phyloP scores from a whole-genome alignment of 129 eudicot species.

The Escallonia herrerae region DNA sequence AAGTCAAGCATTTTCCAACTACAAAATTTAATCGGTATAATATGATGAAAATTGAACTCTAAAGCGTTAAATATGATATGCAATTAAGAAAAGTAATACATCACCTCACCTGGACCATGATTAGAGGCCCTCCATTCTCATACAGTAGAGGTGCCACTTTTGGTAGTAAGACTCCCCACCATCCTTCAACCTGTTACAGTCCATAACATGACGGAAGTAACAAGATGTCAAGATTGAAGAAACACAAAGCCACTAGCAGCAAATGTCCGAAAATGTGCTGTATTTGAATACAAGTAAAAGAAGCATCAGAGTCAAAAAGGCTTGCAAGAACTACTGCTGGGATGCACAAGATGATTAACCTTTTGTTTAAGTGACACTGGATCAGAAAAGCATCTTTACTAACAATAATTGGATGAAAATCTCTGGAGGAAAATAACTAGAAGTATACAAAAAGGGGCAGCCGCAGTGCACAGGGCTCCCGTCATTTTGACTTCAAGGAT shows the following conservation, averaged over 20 bases:
- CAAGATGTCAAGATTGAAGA: background rate
- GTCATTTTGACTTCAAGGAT: too few species aligned
- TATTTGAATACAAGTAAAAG: background rate
- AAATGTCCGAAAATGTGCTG: background rate
- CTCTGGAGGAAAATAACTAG: too few species aligned
- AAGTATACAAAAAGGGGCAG: too few species aligned
- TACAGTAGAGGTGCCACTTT: slow-evolving; percentile 68
- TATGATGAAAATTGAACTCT: background rate
- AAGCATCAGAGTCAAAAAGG: background rate
- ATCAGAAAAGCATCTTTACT: too few species aligned
- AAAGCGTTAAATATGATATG: background rate
- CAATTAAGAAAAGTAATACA: background rate
- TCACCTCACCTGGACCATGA: slow-evolving; percentile 81
- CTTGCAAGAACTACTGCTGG: too few species aligned
- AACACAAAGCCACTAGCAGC: background rate
- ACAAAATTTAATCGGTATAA: background rate
- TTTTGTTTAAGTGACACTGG: too few species aligned
- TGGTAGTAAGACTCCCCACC: slow-evolving; percentile 87
- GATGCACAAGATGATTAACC: too few species aligned
- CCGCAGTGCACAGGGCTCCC: too few species aligned
- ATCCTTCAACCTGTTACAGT: slow-evolving; percentile 59
- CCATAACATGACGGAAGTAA: background rate
- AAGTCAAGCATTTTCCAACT: background rate
- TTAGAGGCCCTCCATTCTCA: slow-evolving; percentile 86
- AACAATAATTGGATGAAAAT: too few species aligned